A percentile compares a stretch with the other conserved stretches of the same genome.
phyloP scores from a whole-genome alignment of 768 basidiomycete genomes.

The Lactifluus subvellereus region DNA sequence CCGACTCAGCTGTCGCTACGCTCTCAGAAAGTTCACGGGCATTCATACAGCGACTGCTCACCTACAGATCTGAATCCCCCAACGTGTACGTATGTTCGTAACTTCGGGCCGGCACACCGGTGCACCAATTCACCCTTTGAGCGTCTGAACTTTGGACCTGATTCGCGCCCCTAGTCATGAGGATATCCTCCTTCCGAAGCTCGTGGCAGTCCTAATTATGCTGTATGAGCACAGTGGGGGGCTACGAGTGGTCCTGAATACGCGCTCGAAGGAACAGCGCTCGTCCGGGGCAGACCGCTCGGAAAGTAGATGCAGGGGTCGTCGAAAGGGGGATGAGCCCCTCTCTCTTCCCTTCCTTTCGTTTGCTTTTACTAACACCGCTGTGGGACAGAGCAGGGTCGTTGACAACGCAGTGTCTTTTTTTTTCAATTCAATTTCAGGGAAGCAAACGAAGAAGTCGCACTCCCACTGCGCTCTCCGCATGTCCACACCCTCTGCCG shows the following conservation, averaged over 20 bases:
- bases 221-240: conserved; percentile 65
- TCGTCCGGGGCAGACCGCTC: conserved; percentile 72
- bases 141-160: background rate
- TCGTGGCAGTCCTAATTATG: conserved; percentile 74
- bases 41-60: conserved; percentile 14
- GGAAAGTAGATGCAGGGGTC: conserved; percentile 65
- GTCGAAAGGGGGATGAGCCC: conserved; percentile 69
- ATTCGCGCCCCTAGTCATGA: background rate
- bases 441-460: conserved; percentile 85
- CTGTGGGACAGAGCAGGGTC: background rate
- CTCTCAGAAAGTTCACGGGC: conserved; percentile 13
- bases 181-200: conserved; percentile 36
- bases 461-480: conserved; percentile 51
- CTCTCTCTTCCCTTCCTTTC: background rate
- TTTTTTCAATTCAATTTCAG: conserved; percentile 44
- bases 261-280: conserved; percentile 68
- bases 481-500: conserved; percentile 54
- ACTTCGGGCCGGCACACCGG: background rate
- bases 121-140: no score
- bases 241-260: conserved; percentile 77
- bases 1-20: background rate
- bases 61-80: background rate
- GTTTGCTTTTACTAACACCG: background rate
- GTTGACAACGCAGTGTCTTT: no score
- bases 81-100: conserved; percentile 5